Base-by-base conservation (phyloP, 345 rosid species). In the Cardamine occulta region DNA sequence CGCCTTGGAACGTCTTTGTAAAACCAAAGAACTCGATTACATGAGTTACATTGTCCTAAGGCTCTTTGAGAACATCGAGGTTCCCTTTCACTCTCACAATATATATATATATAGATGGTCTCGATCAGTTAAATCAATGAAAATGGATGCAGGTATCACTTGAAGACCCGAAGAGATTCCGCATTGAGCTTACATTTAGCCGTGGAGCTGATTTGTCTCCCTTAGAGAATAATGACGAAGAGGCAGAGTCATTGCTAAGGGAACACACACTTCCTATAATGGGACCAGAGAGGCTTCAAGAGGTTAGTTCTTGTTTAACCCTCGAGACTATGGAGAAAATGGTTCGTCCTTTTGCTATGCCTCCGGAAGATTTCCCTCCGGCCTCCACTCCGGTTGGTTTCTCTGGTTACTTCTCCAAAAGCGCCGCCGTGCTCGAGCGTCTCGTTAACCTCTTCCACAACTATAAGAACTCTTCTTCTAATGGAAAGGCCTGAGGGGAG, bases 221-320 rank as follows among this genome's bases (percentile, higher is more conserved):
- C 8, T 79, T 96, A 74, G 93, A 91, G 96, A 90, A 68, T 72
- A 82, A 92, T 12, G 96, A 86, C 73, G 79, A 79, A 29, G 91
- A 89, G 81, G 96, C 93, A 39, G 82, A 85, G 54, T 85, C 91
- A 37, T 83, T 93, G 84, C 93, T 84, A 70, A 91, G 91, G 84
- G 99, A 96, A 78, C 99, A 96, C 84, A 96, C 95, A 4, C 88
- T 96, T 62, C 99, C 97, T 6, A 89, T 96, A 79, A 96, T 88
- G 96, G 96, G 99, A 56, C 98, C 97, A 40, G 99, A 96, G 84
- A 93, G 98, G 85, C 84, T 96, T 63, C 99, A 96, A 69, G 99
- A 93, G 78, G 89, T 81, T 31, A 95, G 91, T 70, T 87, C 97
- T 0, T 93, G 86, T 80, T 89, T 89, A 55, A 88, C 97, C 34